A percentile compares a stretch with the other conserved stretches of the same genome.
Conservation (phyloP, 1,284 basidiomycete genomes). For the Cryptococcus sp. region DNA sequence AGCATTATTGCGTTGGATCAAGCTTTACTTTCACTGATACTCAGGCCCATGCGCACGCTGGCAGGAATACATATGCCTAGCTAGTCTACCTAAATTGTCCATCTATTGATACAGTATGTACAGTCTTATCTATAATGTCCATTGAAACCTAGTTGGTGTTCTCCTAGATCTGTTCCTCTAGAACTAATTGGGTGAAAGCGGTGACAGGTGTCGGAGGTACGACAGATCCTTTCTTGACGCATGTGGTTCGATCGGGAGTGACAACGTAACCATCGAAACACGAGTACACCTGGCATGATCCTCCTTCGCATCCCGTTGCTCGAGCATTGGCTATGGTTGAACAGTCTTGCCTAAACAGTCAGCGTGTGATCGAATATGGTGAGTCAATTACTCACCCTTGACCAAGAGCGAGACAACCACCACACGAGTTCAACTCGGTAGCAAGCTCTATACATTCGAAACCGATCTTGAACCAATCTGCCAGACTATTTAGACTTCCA, state of each 20-base stretch:
- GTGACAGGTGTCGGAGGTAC: constrained; percentile 34
- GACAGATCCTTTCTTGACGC: constrained; percentile 34
- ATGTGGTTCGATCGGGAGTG: constrained; percentile 34
- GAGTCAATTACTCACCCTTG: constrained; percentile 37
- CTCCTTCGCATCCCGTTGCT: constrained; percentile 42
- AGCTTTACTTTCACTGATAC: no score
- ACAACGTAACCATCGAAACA: constrained; percentile 47
- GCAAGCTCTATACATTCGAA: constrained; percentile 50
- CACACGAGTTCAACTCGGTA: constrained; percentile 46
- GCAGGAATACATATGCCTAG: no score
- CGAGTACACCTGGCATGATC: constrained; percentile 39
- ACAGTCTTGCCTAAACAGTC: constrained; percentile 43
- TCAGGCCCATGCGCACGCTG: no score
- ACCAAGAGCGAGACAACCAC: constrained; percentile 46
- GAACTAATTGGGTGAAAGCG: constrained; percentile 8
- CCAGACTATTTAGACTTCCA: constrained; percentile 32
- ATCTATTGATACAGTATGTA: no score
- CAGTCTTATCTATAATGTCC: neutral
- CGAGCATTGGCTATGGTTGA: constrained; percentile 43
- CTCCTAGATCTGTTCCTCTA: neutral
- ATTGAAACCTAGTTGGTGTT: neutral
- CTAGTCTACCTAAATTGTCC: neutral
- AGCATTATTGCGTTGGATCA: no score
- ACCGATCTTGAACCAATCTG: constrained; percentile 49
- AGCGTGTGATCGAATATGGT: neutral